Conservation (phyloP, 2,329 filamentous ascomycete genomes). For the Fusarium dimerum region DNA sequence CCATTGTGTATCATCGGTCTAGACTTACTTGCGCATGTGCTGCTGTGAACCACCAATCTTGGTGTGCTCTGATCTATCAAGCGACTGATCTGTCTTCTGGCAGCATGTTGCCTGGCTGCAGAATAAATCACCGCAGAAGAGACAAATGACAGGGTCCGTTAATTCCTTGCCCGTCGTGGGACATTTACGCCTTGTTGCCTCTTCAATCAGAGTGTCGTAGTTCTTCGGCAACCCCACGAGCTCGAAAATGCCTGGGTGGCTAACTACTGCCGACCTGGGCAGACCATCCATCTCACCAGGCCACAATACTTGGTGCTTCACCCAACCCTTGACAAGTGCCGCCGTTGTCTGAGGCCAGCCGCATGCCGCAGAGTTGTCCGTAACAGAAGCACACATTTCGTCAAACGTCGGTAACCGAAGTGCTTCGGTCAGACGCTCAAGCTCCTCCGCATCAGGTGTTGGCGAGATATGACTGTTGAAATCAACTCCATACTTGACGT, state of each 20-base stretch:
- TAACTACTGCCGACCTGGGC: constrained; percentile 51
- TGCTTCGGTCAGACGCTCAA: constrained; percentile 76
- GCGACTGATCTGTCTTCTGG: constrained; percentile 60
- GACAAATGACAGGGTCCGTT: constrained; percentile 85
- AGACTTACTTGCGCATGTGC: constrained; percentile 78
- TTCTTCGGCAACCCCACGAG: constrained; percentile 89
- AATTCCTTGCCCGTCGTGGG: constrained; percentile 90
- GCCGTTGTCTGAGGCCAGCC: constrained; percentile 52
- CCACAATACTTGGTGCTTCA: constrained; percentile 61
- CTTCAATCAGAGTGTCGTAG: constrained; percentile 90
- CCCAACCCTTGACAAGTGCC: constrained; percentile 67
- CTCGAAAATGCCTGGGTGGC: constrained; percentile 92
- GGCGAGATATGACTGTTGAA: constrained; percentile 71
- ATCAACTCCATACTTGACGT: constrained; percentile 86
- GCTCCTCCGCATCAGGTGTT: constrained; percentile 69
- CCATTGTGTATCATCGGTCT: background rate
- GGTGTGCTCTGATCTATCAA: constrained; percentile 41
- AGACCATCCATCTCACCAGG: constrained; percentile 31
- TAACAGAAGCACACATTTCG: constrained; percentile 69
- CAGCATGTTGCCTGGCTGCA: constrained; percentile 95
- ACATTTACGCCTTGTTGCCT: constrained; percentile 80
- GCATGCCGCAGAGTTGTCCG: constrained; percentile 42
- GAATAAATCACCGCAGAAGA: constrained; percentile 96
- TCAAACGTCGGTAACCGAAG: constrained; percentile 78
- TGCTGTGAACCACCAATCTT: constrained; percentile 83